Evolutionary conservation across 2,329 filamentous ascomycete species (phyloP).

Genomic region (Beauveria caledonica): DNA sequence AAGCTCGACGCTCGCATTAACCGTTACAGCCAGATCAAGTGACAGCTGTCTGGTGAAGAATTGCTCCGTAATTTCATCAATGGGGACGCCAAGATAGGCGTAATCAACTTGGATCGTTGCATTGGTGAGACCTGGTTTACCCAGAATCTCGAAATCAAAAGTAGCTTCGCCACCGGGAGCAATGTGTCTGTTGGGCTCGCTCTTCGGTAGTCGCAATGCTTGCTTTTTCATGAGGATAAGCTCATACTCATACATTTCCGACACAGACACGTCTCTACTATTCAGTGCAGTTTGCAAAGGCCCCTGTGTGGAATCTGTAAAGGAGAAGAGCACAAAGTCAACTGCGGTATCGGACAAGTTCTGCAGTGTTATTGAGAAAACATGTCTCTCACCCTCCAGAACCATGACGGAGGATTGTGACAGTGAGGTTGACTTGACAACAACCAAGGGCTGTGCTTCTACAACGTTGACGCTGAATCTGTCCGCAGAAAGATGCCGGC

Average conservation of each 20-base stretch:
- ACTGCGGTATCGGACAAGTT: slow-evolving; percentile 72
- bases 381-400: slow-evolving; percentile 75
- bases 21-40: slow-evolving; percentile 75
- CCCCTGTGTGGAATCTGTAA: slow-evolving; percentile 77
- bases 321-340: slow-evolving; percentile 80
- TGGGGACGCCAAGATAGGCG: slow-evolving; percentile 63
- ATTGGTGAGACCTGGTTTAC: slow-evolving; percentile 74
- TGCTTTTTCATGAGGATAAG: slow-evolving; percentile 68
- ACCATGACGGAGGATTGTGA: slow-evolving; percentile 86
- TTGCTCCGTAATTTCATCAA: slow-evolving; percentile 57
- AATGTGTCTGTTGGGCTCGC: slow-evolving; percentile 51
- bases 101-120: slow-evolving; percentile 82
- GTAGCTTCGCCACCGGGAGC: slow-evolving; percentile 57
- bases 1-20: slow-evolving; percentile 84
- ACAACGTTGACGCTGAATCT: slow-evolving; percentile 65
- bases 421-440: slow-evolving; percentile 67
- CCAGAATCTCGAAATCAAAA: slow-evolving; percentile 78
- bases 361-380: slow-evolving; percentile 69
- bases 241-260: slow-evolving; percentile 81
- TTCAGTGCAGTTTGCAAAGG: slow-evolving; percentile 66
- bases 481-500: slow-evolving; percentile 37
- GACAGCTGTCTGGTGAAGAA: slow-evolving; percentile 82
- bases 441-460: slow-evolving; percentile 65
- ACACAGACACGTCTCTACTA: slow-evolving; percentile 67
- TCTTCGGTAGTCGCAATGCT: slow-evolving; percentile 50